Evolutionary conservation across 768 basidiomycete genomes (phyloP), one percentile per base, ranked within the genome.

Genomic region (Agaricus subrufescens): DNA sequence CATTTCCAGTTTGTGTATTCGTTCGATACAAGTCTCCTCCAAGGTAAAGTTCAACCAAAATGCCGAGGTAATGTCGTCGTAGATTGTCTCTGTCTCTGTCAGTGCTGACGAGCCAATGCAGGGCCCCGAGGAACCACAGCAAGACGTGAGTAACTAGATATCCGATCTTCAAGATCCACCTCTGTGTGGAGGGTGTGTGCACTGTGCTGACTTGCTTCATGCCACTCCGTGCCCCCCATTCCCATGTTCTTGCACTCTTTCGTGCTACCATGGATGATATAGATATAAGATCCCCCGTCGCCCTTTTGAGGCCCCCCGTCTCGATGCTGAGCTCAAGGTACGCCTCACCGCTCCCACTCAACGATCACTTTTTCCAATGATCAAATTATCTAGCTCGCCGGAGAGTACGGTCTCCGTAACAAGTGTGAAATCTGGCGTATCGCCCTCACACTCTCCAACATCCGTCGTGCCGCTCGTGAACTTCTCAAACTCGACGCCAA

Each of bases 351-450:
- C 7, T n/a, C 26, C 30, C 53, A 43, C 30, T 37, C 54, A 46
- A 44, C 14, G 11, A 29, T 46, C 39, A 50, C 43, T 4, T 39
- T n/a, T 44, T 38, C 3, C 49, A 34, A 34, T 58, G 46, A 31
- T 29, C 6, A 11, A 2, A 25, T 57, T 43, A 15, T 3, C 39
- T 37, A 97, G 96, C 95, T 98, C 75, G 96, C 95, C 52, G 96
- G 97, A 76, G 97, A 99, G 79, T 98, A 95, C 82, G 97, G 97
- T 73, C 92, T 98, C 72, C 91, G 95, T 75, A 98, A 98, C 91
- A 99, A 99, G 84, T 91, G 96, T 72, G 97, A 99, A 80, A 97
- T 98, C 80, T 99, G 96, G 97, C 92, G 97, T 69, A 98, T 99
- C 74, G 86, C 93, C 72, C 88, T 99, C 69, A 87, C 86, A 73